Conservation (phyloP, 2,329 filamentous ascomycete genomes). For the Cordyceps javanica region DNA sequence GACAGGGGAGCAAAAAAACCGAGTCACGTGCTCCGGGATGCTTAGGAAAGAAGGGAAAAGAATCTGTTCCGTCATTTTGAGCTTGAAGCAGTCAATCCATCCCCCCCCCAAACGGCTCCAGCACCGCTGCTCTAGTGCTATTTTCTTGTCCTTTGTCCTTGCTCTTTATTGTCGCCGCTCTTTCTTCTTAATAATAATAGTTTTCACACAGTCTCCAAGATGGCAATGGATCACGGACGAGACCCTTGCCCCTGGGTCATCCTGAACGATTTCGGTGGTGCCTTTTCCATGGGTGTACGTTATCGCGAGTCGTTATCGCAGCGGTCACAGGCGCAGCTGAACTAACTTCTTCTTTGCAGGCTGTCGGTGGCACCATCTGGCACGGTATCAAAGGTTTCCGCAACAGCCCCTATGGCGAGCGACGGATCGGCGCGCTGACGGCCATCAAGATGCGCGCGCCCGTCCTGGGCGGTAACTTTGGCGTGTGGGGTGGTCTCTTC, state of each 20-base stretch:
- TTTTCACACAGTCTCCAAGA: background rate
- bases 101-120: background rate
- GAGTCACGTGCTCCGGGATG: constrained; percentile 7
- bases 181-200: constrained; percentile 6
- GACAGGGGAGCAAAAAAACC: background rate
- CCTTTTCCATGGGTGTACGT: constrained; percentile 91
- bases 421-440: constrained; percentile 90
- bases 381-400: constrained; percentile 94
- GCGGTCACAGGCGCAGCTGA: background rate
- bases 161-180: constrained; percentile 1
- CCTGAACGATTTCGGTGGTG: constrained; percentile 94
- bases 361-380: constrained; percentile 80
- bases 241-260: constrained; percentile 97
- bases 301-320: background rate
- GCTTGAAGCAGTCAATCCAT: constrained; percentile 6
- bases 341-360: constrained; percentile 35
- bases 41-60: constrained; percentile 8
- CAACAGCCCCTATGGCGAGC: constrained; percentile 86
- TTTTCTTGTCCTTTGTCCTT: background rate
- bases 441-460: constrained; percentile 97
- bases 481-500: constrained; percentile 95
- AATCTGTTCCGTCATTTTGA: constrained; percentile 13
- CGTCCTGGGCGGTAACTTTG: constrained; percentile 95
- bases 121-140: background rate
- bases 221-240: constrained; percentile 82